Evolutionary conservation across 2,329 filamentous ascomycete genomes (phyloP), one percentile per base, ranked within the genome.

Genomic region (Penicillium freii): DNA sequence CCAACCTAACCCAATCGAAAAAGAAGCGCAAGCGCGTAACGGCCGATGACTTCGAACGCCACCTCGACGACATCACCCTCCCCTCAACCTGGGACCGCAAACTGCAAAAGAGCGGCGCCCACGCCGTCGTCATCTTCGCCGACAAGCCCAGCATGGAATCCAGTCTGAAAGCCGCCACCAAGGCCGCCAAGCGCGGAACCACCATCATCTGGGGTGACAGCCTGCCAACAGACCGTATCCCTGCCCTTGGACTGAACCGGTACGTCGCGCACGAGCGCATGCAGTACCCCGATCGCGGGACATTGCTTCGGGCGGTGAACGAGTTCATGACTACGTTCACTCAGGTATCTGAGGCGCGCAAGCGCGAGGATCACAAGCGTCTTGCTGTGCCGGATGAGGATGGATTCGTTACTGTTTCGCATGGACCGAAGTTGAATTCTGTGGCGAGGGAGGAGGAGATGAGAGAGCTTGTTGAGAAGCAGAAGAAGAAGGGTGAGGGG

Each of bases 381-480:
- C 86, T 90, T 59, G 88, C 89, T 65, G 87, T 91, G 68, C 91
- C 93, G 0, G 94, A 99, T 73, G 92, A 91, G 69, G 94, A 99
- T 73, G 94, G 94, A 2, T 99, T 99, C 72, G 84, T 97, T 48
- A 97, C 92, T 4, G 94, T 99, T 25, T 89, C 87, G 1, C 84
- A 90, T 54, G 92, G 92, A 27, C 89, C 90, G 39, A 82, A 82
- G 58, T 81, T 88, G 57, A 82, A 82, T 7, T 89, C 88, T n/a
- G 87, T 90, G 1, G 92, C 90, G 1, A 84, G 87, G 54, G 82
- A 86, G 60, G 88, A 88, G 65, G 91, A 89, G 66, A 85, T 87
- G 17, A 83, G 86, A 69, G 81, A 80, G 44, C 75, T 83, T 67
- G 77, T 80, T 57, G 76, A 76, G 68, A 82, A 80, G 77, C 82